Base-by-base conservation (phyloP, 2,329 filamentous ascomycete species). In the Cytospora paraplurivora region DNA sequence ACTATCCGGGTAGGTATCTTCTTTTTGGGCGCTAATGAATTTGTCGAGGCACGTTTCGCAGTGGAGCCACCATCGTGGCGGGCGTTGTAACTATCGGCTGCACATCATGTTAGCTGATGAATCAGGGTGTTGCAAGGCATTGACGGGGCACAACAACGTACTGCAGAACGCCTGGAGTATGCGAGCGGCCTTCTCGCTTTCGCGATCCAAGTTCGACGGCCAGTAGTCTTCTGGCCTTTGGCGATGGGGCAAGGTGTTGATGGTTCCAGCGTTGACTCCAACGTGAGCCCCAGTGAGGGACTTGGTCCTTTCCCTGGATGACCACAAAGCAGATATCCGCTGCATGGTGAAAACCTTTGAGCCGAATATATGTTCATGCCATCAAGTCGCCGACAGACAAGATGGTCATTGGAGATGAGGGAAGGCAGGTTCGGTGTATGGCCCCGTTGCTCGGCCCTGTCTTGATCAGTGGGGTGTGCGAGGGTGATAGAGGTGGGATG, bases 131-230 rank as follows among this genome's bases (percentile, higher is more conserved):
- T 21, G 13, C 10, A 21, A 21, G 27, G 11, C 55, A 35, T 8
- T 41, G 12, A 19, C 19, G 44, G 21, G 15, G 17, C 13, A 8
- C 21, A 19, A 81, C n/a, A 19, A 47, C 85, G 69, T 82, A 91
- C 89, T 91, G 81, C 92, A 96, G 77, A 97, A 97, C 37, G 91
- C 94, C 74, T 92, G 90, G 58, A 97, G 77, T 66, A 97, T 97
- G 62, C 92, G 84, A 64, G 93, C 92, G 54, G 93, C 91, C 78
- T 97, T 97, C 77, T 97, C 92, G 76, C 90, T 91, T 80, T 97
- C 93, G 69, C 90, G 89, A 74, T 97, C 93, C 58, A 97, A 81
- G 1, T 88, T 90, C 37, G 90, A 89, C 3, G 73, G 73, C 73
- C 73, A 75, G 63, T 74, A 75, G 8, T 69, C 70, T 65, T 75